Percentiles rank a stretch among this genome's conserved stretches.
Conservation (phyloP, 305 asterid species). For the Ajuga reptans region DNA sequence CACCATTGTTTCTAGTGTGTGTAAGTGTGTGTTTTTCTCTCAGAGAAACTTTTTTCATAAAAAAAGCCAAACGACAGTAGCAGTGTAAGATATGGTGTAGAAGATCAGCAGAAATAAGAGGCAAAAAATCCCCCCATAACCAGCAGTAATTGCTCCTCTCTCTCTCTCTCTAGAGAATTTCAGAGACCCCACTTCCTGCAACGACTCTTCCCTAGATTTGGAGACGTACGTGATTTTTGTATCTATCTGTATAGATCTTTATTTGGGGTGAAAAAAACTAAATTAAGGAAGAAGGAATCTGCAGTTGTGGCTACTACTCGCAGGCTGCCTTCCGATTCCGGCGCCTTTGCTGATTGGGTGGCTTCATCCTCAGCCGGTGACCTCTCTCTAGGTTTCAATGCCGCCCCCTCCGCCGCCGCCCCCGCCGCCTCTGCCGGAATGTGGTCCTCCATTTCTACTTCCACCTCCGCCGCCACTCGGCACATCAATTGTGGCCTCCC, state of each 20-base stretch:
- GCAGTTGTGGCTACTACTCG: slow-evolving; percentile 72
- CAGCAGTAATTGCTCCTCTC: slow-evolving; percentile 6
- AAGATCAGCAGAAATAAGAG: slow-evolving; percentile 2
- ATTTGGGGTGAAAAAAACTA: not conserved
- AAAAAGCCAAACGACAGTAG: slow-evolving; percentile 31
- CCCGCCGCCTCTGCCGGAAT: slow-evolving; percentile 25
- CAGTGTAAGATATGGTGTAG: slow-evolving; percentile 22
- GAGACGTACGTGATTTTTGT: slow-evolving; percentile 15
- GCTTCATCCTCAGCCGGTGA: slow-evolving; percentile 57
- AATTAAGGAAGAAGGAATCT: not conserved
- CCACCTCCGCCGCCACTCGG: slow-evolving; percentile 33
- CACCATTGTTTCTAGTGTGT: too few relatives aligned
- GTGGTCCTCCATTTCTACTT: slow-evolving; percentile 55
- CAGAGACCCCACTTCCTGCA: slow-evolving; percentile 39
- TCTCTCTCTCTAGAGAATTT: slow-evolving; percentile 26
- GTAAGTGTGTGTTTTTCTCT: too few relatives aligned
- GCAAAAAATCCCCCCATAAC: not conserved
- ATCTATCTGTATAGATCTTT: not conserved
- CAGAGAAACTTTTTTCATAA: slow-evolving; percentile 31
- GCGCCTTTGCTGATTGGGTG: slow-evolving; percentile 72
- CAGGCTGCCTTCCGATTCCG: slow-evolving; percentile 53
- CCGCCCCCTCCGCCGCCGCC: slow-evolving; percentile 32
- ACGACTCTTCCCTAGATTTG: slow-evolving; percentile 18
- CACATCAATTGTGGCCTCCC: slow-evolving; percentile 60
- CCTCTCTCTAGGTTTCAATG: slow-evolving; percentile 67